phyloP scores from a whole-genome alignment of 805 yeast species.

The Yarrowia deformans region DNA sequence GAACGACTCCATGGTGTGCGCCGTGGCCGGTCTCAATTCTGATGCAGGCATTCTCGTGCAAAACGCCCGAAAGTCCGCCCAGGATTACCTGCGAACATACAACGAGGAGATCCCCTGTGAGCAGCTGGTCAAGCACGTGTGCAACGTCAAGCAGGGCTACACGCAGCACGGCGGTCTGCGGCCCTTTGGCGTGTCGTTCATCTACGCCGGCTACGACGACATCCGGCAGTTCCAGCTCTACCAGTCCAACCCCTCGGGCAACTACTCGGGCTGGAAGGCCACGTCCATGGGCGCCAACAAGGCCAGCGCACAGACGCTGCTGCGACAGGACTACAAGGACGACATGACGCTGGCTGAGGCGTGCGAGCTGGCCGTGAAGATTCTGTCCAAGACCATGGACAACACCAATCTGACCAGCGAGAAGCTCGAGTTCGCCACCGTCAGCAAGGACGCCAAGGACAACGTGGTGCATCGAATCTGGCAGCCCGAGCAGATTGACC shows the following conservation, averaged over 20 bases:
- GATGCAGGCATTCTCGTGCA: conserved; percentile 93
- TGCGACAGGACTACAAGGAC: conserved; percentile 93
- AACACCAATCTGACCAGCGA: conserved; percentile 83
- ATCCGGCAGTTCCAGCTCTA: conserved; percentile 88
- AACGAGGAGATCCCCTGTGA: conserved; percentile 96
- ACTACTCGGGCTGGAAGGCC: conserved; percentile 98
- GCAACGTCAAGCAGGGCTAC: conserved; percentile 96
- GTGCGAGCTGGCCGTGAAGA: conserved; percentile 85
- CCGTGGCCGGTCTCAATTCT: conserved; percentile 98
- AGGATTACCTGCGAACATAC: conserved; percentile 81
- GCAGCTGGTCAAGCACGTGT: conserved; percentile 81
- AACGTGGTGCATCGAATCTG: conserved; percentile 74
- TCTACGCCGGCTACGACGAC: conserved; percentile 95
- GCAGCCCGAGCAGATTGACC: conserved; percentile 79
- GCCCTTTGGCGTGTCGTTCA: conserved; percentile 96
- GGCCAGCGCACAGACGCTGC: conserved; percentile 91
- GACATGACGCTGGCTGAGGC: conserved; percentile 73
- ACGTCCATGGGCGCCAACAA: conserved; percentile 96
- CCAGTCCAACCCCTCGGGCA: conserved; percentile 97
- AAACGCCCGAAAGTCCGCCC: conserved; percentile 85
- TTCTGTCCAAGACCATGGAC: conserved; percentile 93
- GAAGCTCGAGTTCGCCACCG: conserved; percentile 90
- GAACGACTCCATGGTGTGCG: conserved; percentile 84
- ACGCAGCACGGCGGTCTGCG: conserved; percentile 99
- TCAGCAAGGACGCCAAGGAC: conserved; percentile 58